Percentiles rank a stretch among this genome's conserved stretches.
Evolutionary conservation across 768 basidiomycete genomes (phyloP).

Genomic region (Leucosporidium creatinivorum): DNA sequence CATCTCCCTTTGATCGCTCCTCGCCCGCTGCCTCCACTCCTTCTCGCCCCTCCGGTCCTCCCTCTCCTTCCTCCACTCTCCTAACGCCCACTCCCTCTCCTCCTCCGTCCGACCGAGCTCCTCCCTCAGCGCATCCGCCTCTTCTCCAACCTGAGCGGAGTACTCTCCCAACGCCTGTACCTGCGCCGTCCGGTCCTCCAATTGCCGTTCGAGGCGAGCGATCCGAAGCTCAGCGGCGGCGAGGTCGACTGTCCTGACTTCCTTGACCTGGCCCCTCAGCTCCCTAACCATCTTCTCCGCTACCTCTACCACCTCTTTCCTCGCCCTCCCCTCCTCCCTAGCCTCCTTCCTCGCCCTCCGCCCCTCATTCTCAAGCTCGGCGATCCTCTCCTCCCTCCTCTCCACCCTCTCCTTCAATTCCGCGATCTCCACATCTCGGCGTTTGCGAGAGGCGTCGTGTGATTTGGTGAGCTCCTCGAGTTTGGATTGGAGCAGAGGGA

Average conservation of each 20-base stretch:
- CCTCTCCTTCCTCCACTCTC: constrained; percentile 3
- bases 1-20: constrained; percentile 21
- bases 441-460: constrained; percentile 14
- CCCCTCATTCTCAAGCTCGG: constrained; percentile 1
- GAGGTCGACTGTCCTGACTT: background rate
- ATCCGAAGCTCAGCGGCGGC: background rate
- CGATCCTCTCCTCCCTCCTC: background rate
- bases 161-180: constrained; percentile 14
- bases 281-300: background rate
- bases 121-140: background rate
- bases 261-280: background rate
- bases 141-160: constrained; percentile 10
- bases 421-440: constrained; percentile 22
- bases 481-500: constrained; percentile 27
- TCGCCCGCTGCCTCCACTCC: constrained; percentile 30
- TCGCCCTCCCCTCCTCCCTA: background rate
- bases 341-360: background rate
- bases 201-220: constrained; percentile 1
- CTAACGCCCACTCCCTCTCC: background rate
- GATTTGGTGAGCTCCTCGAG: constrained; percentile 15
- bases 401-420: background rate
- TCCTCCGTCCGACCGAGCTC: background rate
- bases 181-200: constrained; percentile 17
- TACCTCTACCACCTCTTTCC: background rate
- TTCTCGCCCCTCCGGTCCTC: constrained; percentile 10